Evolutionary conservation across 2,329 filamentous ascomycete species (phyloP), one percentile per base, ranked within the genome.

Genomic region (Blastomyces parvus): DNA sequence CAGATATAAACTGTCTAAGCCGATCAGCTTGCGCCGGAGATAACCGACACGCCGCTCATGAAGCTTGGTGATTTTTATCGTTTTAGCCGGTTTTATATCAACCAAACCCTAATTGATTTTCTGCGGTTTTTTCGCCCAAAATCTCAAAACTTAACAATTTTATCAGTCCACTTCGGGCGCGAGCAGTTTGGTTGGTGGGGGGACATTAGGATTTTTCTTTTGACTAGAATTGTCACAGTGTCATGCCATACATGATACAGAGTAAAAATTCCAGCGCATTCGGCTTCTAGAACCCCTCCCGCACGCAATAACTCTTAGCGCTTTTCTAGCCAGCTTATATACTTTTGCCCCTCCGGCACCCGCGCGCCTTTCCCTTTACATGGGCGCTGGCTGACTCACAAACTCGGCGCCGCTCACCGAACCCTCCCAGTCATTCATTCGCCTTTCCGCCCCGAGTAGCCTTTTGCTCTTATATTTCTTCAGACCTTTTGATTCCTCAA

Each of bases 81-180:
- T 27, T 22, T 13, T 50, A 50, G 46, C 46, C 46, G 22, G 46
- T 4, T 25, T 22, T 7, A 6, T 2, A 19, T 46, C 42, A 42
- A n/a, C 19, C 19, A 48, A 48, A 11, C 44, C 44, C 46, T 50
- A 27, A 53, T 30, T 69, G 5, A 67, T 69, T 40, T 13, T 48
- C 46, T 8, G 42, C 8, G 17, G 5, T 5, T 9, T 46, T 19
- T 44, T 1, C 42, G 42, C 17, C 40, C 8, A 33, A 33, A 22
- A 46, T 46, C 19, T 46, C 42, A 17, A 44, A 44, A 44, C 19
- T 6, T 42, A 44, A 46, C 44, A 11, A 48, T 8, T 22, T 5
- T 19, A 46, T 46, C 46, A 48, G n/a, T 4, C 4, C 46, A 50
- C 13, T 50, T 50, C 14, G 11, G 11, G 13, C 14, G 22, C 25